Percentiles rank a stretch among this genome's conserved stretches.
phyloP scores from a whole-genome alignment of 768 basidiomycete species.

The Tephrocybe sp. region DNA sequence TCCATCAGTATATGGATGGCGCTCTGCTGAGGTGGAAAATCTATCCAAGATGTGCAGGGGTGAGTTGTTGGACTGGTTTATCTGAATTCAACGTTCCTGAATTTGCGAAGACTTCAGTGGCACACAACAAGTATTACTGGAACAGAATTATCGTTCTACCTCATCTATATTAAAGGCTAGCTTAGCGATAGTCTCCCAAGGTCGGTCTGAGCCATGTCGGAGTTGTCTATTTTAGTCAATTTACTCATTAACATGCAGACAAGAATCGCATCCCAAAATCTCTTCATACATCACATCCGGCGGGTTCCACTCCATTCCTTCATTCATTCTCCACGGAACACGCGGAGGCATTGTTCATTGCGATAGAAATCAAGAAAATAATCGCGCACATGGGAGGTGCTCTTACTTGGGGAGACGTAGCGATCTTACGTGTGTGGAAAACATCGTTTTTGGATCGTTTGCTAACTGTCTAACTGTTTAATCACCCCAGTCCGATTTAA shows the following conservation, averaged over 20 bases:
- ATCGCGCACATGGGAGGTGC: slow-evolving; percentile 74
- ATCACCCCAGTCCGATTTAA: slow-evolving; percentile 87
- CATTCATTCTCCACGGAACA: slow-evolving; percentile 51
- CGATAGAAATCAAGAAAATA: slow-evolving; percentile 73
- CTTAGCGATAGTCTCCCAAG: slow-evolving; percentile 81
- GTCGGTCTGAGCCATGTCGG: slow-evolving; percentile 32
- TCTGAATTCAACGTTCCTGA: neutral
- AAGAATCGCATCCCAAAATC: slow-evolving; percentile 73
- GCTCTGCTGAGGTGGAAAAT: slow-evolving; percentile 78
- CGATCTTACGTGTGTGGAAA: slow-evolving; percentile 65
- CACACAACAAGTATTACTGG: slow-evolving; percentile 70
- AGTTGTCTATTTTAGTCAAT: neutral
- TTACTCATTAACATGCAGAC: slow-evolving; percentile 42
- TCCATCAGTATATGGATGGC: slow-evolving; percentile 76
- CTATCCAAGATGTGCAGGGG: slow-evolving; percentile 71
- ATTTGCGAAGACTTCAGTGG: slow-evolving; percentile 55
- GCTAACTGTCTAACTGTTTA: slow-evolving; percentile 7
- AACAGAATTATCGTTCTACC: slow-evolving; percentile 88
- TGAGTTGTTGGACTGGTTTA: slow-evolving; percentile 15
- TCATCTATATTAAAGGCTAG: slow-evolving; percentile 71
- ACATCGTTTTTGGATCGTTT: neutral
- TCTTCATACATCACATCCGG: slow-evolving; percentile 66
- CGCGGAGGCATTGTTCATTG: slow-evolving; percentile 70
- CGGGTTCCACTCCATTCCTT: slow-evolving; percentile 61
- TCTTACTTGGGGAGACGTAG: slow-evolving; percentile 75